Base-by-base conservation (phyloP, 1,139 yeast genomes). In the Zygosaccharomyces sapae region DNA sequence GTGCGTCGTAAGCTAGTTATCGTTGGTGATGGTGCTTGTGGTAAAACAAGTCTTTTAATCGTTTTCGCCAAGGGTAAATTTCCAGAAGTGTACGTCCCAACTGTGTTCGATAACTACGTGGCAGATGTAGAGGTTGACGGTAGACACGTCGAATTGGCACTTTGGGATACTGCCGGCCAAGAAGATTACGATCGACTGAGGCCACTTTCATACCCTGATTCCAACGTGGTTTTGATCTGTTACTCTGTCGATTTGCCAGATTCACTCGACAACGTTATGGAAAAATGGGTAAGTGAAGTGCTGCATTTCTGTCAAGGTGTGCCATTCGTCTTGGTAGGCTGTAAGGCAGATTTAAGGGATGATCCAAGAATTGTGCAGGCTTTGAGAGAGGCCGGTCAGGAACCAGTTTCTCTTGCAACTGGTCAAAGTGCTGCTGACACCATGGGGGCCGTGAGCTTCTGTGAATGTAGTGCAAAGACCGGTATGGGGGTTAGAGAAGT, bases 121-220 rank as follows among this genome's bases (percentile, higher is more conserved):
- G 92, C 96, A 41, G 95, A 87, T 66, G 96, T 89, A 48, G 95
- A 86, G 68, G 95, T 89, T 53, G 90, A 89, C 63, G 96, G 96
- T 47, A 84, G 95, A 75, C 86, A 86, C 70, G 96, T 88, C 50
- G 95, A 87, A 69, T 77, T 89, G 71, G 96, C 96, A 19, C 77
- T 89, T 56, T 89, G 97, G 96, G 97, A 89, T 86, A 89, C 97
- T 61, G 97, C 97, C 48, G 97, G 97, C 55, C 97, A 89, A 77
- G 96, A 89, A 75, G 97, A 89, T 73, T 89, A 88, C 70, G 96
- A 88, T 70, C 84, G 96, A 73, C 78, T 89, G 67, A 83, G 97
- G 74, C 96, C 96, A 25, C 76, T 89, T 61, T 84, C 95, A 25
- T 89, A 89, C 72, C 96, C 96, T 51, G 96, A 88, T 69, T 85